A percentile compares a stretch with the other conserved stretches of the same genome.
phyloP scores from a whole-genome alignment of 495 filamentous ascomycete genomes.

The Baudoinia panamericana region DNA sequence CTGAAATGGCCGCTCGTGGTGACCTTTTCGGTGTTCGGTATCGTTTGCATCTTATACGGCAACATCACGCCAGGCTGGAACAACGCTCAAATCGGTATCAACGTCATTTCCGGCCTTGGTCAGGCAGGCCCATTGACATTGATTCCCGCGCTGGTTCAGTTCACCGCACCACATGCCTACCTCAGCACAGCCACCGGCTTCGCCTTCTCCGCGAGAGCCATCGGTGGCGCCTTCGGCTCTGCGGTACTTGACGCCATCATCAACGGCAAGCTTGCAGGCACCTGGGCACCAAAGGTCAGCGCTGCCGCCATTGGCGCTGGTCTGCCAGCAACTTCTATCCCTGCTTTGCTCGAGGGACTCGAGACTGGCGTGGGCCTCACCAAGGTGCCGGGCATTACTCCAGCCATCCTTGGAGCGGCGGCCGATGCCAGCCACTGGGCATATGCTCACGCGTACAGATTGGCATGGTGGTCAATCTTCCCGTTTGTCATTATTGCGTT shows the following conservation, averaged over 20 bases:
- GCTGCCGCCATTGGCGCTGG: slow-evolving; percentile 10
- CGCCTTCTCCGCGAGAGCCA: slow-evolving; percentile 40
- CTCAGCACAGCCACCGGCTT: slow-evolving; percentile 43
- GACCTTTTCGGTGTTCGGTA: slow-evolving; percentile 37
- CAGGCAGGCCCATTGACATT: slow-evolving; percentile 39
- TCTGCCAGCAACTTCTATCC: slow-evolving; percentile 10
- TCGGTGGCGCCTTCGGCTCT: slow-evolving; percentile 42
- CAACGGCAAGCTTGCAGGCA: slow-evolving; percentile 33
- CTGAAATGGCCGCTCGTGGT: slow-evolving; percentile 35
- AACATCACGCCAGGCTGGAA: slow-evolving; percentile 36
- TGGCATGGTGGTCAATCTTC: slow-evolving; percentile 41
- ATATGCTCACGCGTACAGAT: slow-evolving; percentile 23
- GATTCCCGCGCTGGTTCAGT: slow-evolving; percentile 40
- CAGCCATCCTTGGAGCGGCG: slow-evolving; percentile 7
- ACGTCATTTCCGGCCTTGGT: slow-evolving; percentile 38
- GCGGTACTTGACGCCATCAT: slow-evolving; percentile 43
- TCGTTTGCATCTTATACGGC: slow-evolving; percentile 38
- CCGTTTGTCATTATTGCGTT: slow-evolving; percentile 42
- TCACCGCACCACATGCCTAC: slow-evolving; percentile 41
- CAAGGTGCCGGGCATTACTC: slow-evolving; percentile 8
- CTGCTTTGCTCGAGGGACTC: slow-evolving; percentile 9
- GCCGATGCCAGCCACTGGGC: slow-evolving; percentile 19
- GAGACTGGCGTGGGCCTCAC: slow-evolving; percentile 9
- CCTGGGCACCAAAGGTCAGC: slow-evolving; percentile 27
- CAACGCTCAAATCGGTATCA: slow-evolving; percentile 36